Evolutionary conservation across 768 basidiomycete species (phyloP).

Genomic region (Mycena galericulata): DNA sequence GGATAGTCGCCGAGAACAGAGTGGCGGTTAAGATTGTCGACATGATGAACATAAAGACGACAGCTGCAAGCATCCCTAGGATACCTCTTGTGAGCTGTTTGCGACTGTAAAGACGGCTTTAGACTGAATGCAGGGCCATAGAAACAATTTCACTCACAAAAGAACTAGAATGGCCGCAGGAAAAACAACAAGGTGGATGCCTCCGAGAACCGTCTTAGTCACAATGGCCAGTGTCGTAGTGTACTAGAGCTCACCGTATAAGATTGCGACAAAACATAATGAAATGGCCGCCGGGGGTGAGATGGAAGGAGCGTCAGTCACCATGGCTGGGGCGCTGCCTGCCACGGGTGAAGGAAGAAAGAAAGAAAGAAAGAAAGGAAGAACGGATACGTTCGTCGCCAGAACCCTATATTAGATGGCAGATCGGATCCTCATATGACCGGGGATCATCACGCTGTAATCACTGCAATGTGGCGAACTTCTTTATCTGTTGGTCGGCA

Average conservation of each 20-base stretch:
- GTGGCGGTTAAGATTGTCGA: constrained; percentile 18
- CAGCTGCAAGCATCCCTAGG: constrained; percentile 22
- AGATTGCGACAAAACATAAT: constrained; percentile 12
- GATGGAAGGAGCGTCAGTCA: constrained; percentile 14
- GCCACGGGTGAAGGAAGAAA: not conserved
- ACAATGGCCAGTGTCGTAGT: not conserved
- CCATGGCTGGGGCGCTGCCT: constrained; percentile 7
- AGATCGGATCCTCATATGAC: not conserved
- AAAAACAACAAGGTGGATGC: constrained; percentile 18
- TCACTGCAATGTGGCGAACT: not conserved
- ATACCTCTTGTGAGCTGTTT: constrained; percentile 10
- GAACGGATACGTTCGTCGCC: not conserved
- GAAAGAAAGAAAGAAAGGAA: not conserved
- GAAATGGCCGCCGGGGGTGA: constrained; percentile 22
- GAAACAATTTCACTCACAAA: not conserved
- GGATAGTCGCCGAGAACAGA: constrained; percentile 17
- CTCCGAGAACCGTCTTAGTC: not conserved
- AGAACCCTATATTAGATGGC: not conserved
- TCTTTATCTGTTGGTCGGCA: not conserved
- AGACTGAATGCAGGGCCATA: not conserved
- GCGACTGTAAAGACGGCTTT: not conserved
- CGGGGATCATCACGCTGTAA: not conserved
- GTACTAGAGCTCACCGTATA: constrained; percentile 13
- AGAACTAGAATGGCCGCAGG: constrained; percentile 12
- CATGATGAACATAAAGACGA: constrained; percentile 20